phyloP scores from a whole-genome alignment of 805 yeast genomes.

The Zygotorulaspora chibaensis region DNA sequence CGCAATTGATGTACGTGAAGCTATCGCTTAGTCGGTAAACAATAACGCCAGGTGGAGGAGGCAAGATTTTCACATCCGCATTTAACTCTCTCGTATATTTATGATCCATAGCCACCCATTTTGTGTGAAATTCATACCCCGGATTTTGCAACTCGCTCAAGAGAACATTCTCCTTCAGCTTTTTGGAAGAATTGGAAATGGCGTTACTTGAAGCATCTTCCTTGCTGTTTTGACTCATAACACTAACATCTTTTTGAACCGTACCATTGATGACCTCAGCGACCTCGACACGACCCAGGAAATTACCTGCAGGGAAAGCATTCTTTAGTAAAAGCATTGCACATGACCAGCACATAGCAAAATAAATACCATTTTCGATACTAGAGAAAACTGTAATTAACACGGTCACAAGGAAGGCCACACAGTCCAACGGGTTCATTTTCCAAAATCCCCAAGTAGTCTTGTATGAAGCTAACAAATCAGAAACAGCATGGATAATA shows the following conservation, averaged over 20 bases:
- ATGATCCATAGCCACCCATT: constrained; percentile 62
- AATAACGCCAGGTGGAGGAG: constrained; percentile 89
- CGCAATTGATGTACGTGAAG: constrained; percentile 75
- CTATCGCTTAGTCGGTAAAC: constrained; percentile 81
- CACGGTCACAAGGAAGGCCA: constrained; percentile 69
- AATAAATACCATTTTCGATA: constrained; percentile 87
- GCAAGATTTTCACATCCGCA: constrained; percentile 50
- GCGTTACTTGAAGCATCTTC: constrained; percentile 9
- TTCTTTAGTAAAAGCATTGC: constrained; percentile 69
- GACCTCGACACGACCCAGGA: constrained; percentile 72
- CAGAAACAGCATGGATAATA: constrained; percentile 90
- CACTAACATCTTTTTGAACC: constrained; percentile 31
- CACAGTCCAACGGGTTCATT: constrained; percentile 67
- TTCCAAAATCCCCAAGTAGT: constrained; percentile 67
- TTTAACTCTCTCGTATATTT: constrained; percentile 45
- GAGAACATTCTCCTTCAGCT: neutral
- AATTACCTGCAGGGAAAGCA: constrained; percentile 76
- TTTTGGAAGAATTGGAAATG: constrained; percentile 10
- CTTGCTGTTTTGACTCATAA: constrained; percentile 4
- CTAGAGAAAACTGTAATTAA: constrained; percentile 70
- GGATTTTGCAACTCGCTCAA: neutral
- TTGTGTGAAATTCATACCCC: constrained; percentile 45
- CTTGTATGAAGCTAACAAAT: constrained; percentile 66
- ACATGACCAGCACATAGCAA: constrained; percentile 79
- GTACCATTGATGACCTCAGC: constrained; percentile 67